Conservation (phyloP, 2,329 filamentous ascomycete species). For the Cryphonectria naterciae region DNA sequence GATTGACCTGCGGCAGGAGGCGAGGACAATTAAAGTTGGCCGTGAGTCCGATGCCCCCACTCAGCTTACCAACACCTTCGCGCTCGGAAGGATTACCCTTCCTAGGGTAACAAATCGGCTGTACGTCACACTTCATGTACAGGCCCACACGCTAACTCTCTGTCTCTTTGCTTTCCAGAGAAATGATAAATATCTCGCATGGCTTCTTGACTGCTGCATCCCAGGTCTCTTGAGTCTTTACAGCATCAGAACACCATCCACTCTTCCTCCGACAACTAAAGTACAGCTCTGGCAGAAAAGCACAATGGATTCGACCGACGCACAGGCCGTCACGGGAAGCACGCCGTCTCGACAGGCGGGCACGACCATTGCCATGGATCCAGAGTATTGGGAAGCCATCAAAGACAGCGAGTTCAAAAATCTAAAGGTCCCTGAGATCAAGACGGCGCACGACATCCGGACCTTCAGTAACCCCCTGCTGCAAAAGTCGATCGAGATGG, state of each 20-base stretch:
- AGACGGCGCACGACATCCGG: slow-evolving; percentile 9
- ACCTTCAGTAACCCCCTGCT: background rate
- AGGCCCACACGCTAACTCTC: background rate
- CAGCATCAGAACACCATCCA: background rate
- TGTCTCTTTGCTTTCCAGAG: background rate
- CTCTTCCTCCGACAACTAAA: background rate
- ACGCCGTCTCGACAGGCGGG: slow-evolving; percentile 6
- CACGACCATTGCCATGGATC: background rate
- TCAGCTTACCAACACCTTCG: background rate
- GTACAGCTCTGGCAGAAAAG: background rate
- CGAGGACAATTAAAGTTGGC: background rate
- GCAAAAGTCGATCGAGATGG: background rate
- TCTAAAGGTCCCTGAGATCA: slow-evolving; percentile 6
- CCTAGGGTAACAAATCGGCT: background rate
- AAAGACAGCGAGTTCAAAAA: slow-evolving; percentile 1
- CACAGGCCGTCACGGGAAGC: background rate
- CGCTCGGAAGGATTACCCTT: background rate
- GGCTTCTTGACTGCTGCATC: background rate
- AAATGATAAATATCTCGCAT: background rate
- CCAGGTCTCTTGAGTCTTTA: background rate
- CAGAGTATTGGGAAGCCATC: slow-evolving; percentile 10
- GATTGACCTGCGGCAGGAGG: background rate
- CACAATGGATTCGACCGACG: background rate
- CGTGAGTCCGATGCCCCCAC: background rate
- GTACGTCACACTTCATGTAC: background rate